Evolutionary conservation across 768 basidiomycete genomes (phyloP), one percentile per base, ranked within the genome.

Genomic region (Myochromella boudieri): DNA sequence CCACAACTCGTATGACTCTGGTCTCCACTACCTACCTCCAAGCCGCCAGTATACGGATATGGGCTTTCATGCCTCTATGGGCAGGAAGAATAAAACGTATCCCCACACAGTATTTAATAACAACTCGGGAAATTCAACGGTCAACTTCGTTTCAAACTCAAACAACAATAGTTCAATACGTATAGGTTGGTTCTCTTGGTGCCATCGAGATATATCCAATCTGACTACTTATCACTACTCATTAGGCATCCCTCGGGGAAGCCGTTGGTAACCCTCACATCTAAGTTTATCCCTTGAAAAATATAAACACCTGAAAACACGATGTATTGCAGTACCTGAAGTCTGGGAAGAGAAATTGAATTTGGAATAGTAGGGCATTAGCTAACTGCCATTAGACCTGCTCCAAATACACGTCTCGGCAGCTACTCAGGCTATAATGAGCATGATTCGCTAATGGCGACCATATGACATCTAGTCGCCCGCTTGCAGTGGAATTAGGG

Each of bases 381-480:
- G 28, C 28, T 33, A 32, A 2, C 25, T 4, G 17, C 8, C 15
- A 12, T 34, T 31, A 49, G 1, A 49, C 37, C 17, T 25, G 24
- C 28, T 44, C 39, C 4, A 53, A 27, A 44, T 57, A 57, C 18
- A 60, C 53, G 0, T 50, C 29, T 5, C 36, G 0, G 42, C 60
- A 60, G 42, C 22, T 42, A 25, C 41, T 36, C 18, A 20, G 5
- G 3, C 8, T 20, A 37, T 60, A 58, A 45, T 59, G 54, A 2
- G 57, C 48, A 42, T 60, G 55, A 22, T 46, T 48, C 15, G 24
- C 25, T 20, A 46, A 31, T 0, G 60, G 57, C 9, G 36, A 44
- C 26, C 37, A 60, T 20, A 61, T 55, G 18, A 59, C 52, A 24
- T 61, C 60, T 12, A 55, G 3, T 1, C 60, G 47, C 4, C 52